Percentiles rank a stretch among this genome's conserved stretches.
phyloP scores from a whole-genome alignment of 176 grass and related monocot species.

The Oryza glumipatula region DNA sequence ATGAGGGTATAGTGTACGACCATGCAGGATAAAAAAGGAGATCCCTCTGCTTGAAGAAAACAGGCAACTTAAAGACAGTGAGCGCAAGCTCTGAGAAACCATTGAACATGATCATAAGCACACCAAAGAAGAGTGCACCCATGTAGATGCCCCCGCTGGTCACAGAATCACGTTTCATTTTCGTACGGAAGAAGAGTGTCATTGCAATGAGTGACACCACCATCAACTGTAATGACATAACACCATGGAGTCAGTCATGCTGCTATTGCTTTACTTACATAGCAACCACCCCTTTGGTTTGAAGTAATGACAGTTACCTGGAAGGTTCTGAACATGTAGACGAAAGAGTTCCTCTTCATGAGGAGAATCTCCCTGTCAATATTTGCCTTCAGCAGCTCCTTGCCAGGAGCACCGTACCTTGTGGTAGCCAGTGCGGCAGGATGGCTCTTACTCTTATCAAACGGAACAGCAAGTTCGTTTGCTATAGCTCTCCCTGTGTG shows the following conservation, averaged over 20 bases:
- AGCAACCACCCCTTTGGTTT: slow-evolving; percentile 9
- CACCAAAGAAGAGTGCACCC: slow-evolving; percentile 72
- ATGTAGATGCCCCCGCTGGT: slow-evolving; percentile 56
- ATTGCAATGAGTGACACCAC: slow-evolving; percentile 67
- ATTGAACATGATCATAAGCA: slow-evolving; percentile 84
- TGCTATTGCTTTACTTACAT: neutral
- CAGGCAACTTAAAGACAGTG: slow-evolving; percentile 72
- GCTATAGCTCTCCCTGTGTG: slow-evolving; percentile 53
- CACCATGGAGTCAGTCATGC: slow-evolving; percentile 28
- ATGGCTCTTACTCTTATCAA: slow-evolving; percentile 74
- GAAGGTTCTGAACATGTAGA: slow-evolving; percentile 79
- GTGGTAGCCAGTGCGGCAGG: slow-evolving; percentile 76
- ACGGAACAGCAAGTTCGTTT: slow-evolving; percentile 64
- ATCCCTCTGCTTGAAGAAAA: slow-evolving; percentile 95
- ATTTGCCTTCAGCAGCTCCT: slow-evolving; percentile 78
- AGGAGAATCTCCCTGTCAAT: slow-evolving; percentile 78
- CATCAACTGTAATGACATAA: slow-evolving; percentile 57
- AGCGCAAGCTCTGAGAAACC: slow-evolving; percentile 77
- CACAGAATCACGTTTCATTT: slow-evolving; percentile 59
- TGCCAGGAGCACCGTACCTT: slow-evolving; percentile 65
- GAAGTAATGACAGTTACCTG: slow-evolving; percentile 50
- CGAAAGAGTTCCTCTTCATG: slow-evolving; percentile 97
- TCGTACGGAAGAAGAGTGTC: slow-evolving; percentile 84
- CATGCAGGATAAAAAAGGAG: slow-evolving; percentile 93
- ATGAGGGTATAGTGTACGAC: slow-evolving; percentile 79